Conservation (phyloP, 164 flowering plant species). For the Stephania cephalantha region DNA sequence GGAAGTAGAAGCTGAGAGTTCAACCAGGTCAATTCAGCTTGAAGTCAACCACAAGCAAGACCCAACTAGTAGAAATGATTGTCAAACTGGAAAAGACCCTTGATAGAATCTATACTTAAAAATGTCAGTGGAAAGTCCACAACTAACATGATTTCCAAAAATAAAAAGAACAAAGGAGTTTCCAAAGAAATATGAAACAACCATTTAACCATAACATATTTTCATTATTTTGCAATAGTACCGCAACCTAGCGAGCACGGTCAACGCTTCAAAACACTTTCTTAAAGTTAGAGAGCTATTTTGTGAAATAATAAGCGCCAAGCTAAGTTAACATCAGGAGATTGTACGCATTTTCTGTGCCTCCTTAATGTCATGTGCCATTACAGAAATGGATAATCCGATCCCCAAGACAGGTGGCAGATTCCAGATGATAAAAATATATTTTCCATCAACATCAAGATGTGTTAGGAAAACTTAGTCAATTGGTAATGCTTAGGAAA, state of each 20-base stretch:
- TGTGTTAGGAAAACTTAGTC: neutral
- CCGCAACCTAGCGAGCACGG: neutral
- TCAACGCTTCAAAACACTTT: neutral
- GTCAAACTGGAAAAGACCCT: neutral
- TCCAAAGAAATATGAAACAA: neutral
- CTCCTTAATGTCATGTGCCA: no score
- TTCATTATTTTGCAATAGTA: neutral
- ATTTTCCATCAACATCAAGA: neutral
- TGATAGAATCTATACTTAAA: neutral
- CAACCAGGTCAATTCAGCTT: slow-evolving; percentile 1
- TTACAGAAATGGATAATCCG: neutral
- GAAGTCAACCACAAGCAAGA: neutral
- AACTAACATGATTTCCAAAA: neutral
- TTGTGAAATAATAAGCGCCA: neutral
- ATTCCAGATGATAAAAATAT: neutral
- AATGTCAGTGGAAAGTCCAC: neutral
- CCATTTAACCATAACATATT: neutral
- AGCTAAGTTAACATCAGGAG: no score
- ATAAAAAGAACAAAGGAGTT: neutral
- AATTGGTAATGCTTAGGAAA: neutral
- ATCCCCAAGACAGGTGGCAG: neutral
- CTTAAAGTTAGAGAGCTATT: neutral
- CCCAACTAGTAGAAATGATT: neutral
- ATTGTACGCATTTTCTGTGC: no score
- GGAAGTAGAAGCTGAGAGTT: neutral